Percentiles rank a stretch among this genome's conserved stretches.
phyloP scores from a whole-genome alignment of 768 basidiomycete species.

The Trametes cubensis region DNA sequence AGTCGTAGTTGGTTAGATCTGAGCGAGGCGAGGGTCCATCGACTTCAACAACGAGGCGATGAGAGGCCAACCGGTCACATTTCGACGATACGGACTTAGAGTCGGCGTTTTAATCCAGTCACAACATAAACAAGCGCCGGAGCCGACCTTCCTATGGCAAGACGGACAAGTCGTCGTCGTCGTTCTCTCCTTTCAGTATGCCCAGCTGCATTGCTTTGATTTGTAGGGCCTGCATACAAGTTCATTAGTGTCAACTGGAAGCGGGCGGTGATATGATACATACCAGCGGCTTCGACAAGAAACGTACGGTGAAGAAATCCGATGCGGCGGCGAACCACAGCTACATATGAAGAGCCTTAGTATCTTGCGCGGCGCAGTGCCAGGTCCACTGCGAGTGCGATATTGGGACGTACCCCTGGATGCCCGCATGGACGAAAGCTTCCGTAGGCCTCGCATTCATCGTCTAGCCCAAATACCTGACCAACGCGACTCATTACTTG shows the following conservation, averaged over 20 bases:
- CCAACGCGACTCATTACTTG: constrained; percentile 38
- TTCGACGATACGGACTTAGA: too few relatives aligned
- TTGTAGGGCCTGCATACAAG: constrained; percentile 13
- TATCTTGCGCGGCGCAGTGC: too few relatives aligned
- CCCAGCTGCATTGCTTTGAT: constrained; percentile 23
- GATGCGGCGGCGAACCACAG: constrained; percentile 44
- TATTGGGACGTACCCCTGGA: constrained; percentile 39
- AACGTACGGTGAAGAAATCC: constrained; percentile 38
- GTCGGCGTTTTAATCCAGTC: too few relatives aligned
- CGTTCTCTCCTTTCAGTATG: constrained; percentile 6
- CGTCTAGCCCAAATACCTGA: constrained; percentile 43
- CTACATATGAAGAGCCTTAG: constrained; percentile 26
- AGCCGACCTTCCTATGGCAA: too few relatives aligned
- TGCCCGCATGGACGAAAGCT: constrained; percentile 45
- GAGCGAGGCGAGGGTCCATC: too few relatives aligned
- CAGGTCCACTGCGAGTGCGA: too few relatives aligned
- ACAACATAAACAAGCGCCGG: too few relatives aligned
- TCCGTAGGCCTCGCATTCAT: constrained; percentile 43
- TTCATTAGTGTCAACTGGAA: too few relatives aligned
- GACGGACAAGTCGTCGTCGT: too few relatives aligned
- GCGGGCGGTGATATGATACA: background rate
- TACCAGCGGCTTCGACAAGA: constrained; percentile 44
- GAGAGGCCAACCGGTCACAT: too few relatives aligned
- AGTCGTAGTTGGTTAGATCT: too few relatives aligned
- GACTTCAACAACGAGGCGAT: too few relatives aligned